Conservation (phyloP, 2,329 filamentous ascomycete species). For the Tolypocladium tundrense region DNA sequence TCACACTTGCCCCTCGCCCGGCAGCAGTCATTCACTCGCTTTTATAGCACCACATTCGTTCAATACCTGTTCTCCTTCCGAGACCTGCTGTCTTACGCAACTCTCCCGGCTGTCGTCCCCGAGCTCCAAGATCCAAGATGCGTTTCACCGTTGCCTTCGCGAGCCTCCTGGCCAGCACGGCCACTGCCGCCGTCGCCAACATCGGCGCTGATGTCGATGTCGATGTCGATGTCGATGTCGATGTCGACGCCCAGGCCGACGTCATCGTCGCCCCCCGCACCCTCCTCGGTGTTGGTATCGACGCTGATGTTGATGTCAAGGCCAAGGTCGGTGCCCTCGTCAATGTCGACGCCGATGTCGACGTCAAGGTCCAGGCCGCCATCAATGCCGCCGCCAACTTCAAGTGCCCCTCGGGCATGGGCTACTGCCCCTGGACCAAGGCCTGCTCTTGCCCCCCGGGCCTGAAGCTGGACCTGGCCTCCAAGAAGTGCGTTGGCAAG, state of each 20-base stretch:
- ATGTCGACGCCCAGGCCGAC: conserved; percentile 3
- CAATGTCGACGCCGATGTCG: conserved; percentile 1
- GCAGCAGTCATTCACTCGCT: background rate
- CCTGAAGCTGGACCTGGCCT: conserved; percentile 24
- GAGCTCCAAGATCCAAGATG: conserved; percentile 11
- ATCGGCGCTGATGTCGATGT: conserved; percentile 1
- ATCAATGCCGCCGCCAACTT: conserved; percentile 12
- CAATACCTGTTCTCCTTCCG: background rate
- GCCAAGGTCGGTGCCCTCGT: conserved; percentile 6
- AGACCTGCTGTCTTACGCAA: background rate
- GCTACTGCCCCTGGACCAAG: conserved; percentile 26
- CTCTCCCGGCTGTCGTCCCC: background rate
- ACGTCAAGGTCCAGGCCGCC: conserved; percentile 10
- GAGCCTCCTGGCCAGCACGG: conserved; percentile 13
- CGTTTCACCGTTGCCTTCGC: conserved; percentile 19
- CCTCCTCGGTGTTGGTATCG: conserved; percentile 3
- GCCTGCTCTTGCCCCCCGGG: conserved; percentile 33
- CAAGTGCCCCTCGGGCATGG: conserved; percentile 22
- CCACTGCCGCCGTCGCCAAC: conserved; percentile 6
- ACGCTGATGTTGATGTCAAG: conserved; percentile 1
- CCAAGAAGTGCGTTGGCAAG: conserved; percentile 15
- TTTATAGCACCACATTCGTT: conserved; percentile 3
- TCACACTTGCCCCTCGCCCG: background rate
- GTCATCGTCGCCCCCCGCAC: conserved; percentile 4
- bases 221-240: conserved; percentile 7